A percentile compares a stretch with the other conserved stretches of the same genome.
Conservation (phyloP, 306 rosid species). For the Quercus engelmannii region DNA sequence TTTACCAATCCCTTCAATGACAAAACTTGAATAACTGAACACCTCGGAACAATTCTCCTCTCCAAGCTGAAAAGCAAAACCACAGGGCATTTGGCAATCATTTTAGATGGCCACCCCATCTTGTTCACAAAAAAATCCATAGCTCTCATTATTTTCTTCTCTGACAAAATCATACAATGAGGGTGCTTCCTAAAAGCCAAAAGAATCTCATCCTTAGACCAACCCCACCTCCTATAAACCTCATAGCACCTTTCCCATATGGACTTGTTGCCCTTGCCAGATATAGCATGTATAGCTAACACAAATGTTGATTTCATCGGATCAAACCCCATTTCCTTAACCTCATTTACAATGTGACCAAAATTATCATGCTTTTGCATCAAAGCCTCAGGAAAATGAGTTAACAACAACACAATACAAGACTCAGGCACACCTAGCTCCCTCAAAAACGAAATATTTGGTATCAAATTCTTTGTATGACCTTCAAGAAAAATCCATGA, state of each 20-base stretch:
- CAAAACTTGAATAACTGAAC: constrained; percentile 17
- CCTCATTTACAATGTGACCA: neutral
- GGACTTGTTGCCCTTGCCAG: neutral
- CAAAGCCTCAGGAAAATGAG: no score
- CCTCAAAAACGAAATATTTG: no score
- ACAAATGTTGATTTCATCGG: constrained; percentile 9
- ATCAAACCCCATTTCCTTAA: constrained; percentile 18
- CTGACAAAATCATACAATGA: constrained; percentile 1
- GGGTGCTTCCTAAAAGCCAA: constrained; percentile 30
- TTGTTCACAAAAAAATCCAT: constrained; percentile 24
- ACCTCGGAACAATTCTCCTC: constrained; percentile 24
- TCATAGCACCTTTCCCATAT: neutral
- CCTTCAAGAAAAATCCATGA: no score
- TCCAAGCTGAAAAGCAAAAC: constrained; percentile 17
- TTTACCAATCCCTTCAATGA: neutral
- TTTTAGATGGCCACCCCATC: constrained; percentile 13
- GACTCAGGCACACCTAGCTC: no score
- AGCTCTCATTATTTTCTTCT: neutral
- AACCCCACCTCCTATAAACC: constrained; percentile 25
- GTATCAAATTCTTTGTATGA: no score
- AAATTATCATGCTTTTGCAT: no score
- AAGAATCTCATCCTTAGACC: constrained; percentile 17
- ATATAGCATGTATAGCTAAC: constrained; percentile 2
- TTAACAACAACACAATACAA: no score
- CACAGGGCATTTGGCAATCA: neutral